Conservation (phyloP, 371 early-diverging fungal genomes). For the Lichtheimia ornata region DNA sequence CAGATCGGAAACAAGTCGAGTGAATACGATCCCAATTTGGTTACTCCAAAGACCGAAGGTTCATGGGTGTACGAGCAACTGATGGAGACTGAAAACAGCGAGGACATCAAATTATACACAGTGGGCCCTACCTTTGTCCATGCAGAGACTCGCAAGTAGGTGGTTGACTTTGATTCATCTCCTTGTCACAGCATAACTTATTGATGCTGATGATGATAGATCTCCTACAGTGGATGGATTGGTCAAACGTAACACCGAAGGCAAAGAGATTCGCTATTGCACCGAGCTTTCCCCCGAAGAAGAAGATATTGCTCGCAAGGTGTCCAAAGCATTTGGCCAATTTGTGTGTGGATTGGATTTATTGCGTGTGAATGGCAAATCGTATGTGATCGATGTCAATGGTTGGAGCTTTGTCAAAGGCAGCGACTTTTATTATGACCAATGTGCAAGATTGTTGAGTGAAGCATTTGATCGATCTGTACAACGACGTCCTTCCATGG, state of each 20-base stretch:
- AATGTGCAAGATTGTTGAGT: conserved; percentile 77
- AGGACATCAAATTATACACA: conserved; percentile 98
- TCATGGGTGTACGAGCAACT: conserved; percentile 97
- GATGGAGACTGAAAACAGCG: conserved; percentile 90
- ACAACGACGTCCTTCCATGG: conserved; percentile 56
- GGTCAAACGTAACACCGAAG: conserved; percentile 94
- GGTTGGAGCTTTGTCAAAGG: conserved; percentile 99
- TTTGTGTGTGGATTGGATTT: conserved; percentile 97
- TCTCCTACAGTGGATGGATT: conserved; percentile 98
- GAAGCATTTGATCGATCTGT: conserved; percentile 49
- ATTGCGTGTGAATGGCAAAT: conserved; percentile 81
- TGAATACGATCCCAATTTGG: conserved; percentile 80
- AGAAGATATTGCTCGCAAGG: conserved; percentile 78
- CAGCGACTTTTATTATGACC: conserved; percentile 91
- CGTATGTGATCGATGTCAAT: conserved; percentile 98
- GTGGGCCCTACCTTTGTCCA: conserved; percentile 89
- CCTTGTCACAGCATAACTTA: neutral
- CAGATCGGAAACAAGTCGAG: conserved; percentile 94
- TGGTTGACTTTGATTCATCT: conserved; percentile 8
- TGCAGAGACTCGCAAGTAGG: conserved; percentile 97
- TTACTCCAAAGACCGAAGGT: conserved; percentile 69
- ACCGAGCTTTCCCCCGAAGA: conserved; percentile 84
- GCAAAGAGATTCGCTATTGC: conserved; percentile 95
- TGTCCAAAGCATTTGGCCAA: conserved; percentile 88
- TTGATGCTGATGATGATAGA: conserved; percentile 29